Base-by-base conservation (phyloP, 2,329 filamentous ascomycete species). In the Fusarium keratoplasticum region DNA sequence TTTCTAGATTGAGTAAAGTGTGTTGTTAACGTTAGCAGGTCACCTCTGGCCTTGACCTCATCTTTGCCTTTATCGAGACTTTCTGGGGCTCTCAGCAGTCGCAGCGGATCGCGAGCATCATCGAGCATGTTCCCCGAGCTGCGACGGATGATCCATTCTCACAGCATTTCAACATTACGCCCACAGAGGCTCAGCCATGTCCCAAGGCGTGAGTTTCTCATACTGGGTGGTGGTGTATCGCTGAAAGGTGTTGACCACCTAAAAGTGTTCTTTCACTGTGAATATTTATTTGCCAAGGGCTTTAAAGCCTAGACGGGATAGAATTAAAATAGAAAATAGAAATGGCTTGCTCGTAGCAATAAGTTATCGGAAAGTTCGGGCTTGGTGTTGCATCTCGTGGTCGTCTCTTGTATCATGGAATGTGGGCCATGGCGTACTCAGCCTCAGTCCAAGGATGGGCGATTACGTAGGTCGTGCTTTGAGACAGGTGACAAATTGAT, bases 21-120 rank as follows among this genome's bases (percentile, higher is more conserved):
- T 29, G 40, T 14, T 40, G 50, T 67, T 20, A 61, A 27, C 18
- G 8, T 10, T 20, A 7, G 11, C 35, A 83, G 80, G 80, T 83
- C 11, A 82, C 82, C 5, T 80, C 83, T 6, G 81, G 80, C 0
- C 69, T 85, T 10, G 83, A 85, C 36, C 76, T 85, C 36, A 74
- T 79, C 20, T 82, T 84, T 44, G 81, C 77, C 25, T 85, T 83
- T 66, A 74, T 85, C 55, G 74, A 76, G 35, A 72, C 76, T 36
- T 82, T 89, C 9, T 92, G 86, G 81, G 89, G 89, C 1, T 81
- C 85, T 57, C 84, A 86, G 33, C 80, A 82, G 57, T 87, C 87
- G 4, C 78, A 83, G 58, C 72, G 73, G 6, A 81, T 90, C 44
- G 85, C 87, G 14, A 84, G 85, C 71, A 78, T 80, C 47, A 85